Conservation (phyloP, 2,329 filamentous ascomycete species). For the Colletotrichum sp. region DNA sequence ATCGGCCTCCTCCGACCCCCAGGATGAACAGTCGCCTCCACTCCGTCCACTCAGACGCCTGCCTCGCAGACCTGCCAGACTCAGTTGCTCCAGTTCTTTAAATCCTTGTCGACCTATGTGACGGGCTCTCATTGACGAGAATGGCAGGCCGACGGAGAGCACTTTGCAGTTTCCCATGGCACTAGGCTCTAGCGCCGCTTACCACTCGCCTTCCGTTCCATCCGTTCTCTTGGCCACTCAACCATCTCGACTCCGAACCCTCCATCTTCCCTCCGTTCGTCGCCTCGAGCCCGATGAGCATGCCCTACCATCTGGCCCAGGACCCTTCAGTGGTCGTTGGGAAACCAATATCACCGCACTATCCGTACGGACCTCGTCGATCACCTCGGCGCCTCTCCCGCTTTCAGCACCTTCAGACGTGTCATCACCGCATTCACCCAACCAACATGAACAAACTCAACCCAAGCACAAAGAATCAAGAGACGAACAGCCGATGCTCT, state of each 20-base stretch:
- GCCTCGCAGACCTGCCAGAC: not conserved
- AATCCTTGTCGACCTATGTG: slow-evolving; percentile 2
- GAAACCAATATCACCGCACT: not conserved
- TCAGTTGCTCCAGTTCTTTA: not conserved
- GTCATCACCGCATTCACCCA: not conserved
- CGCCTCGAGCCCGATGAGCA: not conserved
- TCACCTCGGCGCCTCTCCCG: slow-evolving; percentile 11
- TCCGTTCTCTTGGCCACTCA: slow-evolving; percentile 3
- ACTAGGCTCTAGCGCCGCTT: not conserved
- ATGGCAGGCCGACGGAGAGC: slow-evolving; percentile 1
- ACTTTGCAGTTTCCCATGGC: not conserved
- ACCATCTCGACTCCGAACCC: not conserved
- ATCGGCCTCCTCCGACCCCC: slow-evolving; percentile 3
- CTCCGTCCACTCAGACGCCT: not conserved
- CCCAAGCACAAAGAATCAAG: not conserved
- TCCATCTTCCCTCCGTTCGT: not conserved
- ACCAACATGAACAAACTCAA: not conserved
- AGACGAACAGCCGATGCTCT: not conserved
- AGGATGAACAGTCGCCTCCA: not conserved
- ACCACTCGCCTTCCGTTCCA: not conserved
- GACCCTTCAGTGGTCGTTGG: not conserved
- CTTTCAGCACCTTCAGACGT: slow-evolving; percentile 13
- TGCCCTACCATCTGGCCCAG: not conserved
- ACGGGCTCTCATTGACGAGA: not conserved
- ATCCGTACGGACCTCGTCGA: not conserved